phyloP scores from a whole-genome alignment of 306 rosid species.

The Begonia loranthoides region DNA sequence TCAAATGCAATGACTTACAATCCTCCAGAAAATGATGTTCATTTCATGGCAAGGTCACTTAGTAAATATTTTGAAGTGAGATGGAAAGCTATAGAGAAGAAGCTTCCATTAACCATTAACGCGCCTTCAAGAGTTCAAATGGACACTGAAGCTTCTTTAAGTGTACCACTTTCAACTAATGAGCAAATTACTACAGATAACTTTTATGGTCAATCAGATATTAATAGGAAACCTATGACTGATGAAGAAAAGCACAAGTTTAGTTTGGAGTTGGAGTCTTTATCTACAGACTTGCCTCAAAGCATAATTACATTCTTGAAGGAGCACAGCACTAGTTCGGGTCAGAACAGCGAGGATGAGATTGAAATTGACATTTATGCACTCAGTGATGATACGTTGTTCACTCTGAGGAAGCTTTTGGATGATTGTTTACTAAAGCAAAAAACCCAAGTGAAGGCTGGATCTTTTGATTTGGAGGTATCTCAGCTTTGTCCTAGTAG shows the following conservation, averaged over 20 bases:
- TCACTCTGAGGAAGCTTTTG: constrained; percentile 56
- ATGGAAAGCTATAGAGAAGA: constrained; percentile 71
- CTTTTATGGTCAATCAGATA: constrained; percentile 24
- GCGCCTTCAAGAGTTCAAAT: constrained; percentile 29
- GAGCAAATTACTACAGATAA: constrained; percentile 29
- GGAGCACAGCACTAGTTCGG: constrained; percentile 39
- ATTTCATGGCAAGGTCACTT: constrained; percentile 46
- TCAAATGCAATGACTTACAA: constrained; percentile 82
- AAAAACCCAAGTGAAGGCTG: constrained; percentile 30
- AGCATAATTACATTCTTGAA: constrained; percentile 54
- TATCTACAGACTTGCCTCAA: constrained; percentile 67
- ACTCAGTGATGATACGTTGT: constrained; percentile 60
- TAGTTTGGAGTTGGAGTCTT: constrained; percentile 54
- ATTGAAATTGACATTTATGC: constrained; percentile 84
- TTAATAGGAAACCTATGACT: constrained; percentile 27
- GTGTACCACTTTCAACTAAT: constrained; percentile 42
- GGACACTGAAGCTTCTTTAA: constrained; percentile 26
- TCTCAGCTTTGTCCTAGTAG: constrained; percentile 7
- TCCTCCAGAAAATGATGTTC: constrained; percentile 70
- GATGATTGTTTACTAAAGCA: constrained; percentile 57
- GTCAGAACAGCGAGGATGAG: constrained; percentile 60
- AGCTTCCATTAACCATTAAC: constrained; percentile 27
- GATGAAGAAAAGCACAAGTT: constrained; percentile 57
- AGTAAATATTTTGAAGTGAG: constrained; percentile 53
- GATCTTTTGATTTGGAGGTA: constrained; percentile 78